Evolutionary conservation across 1,284 basidiomycete genomes (phyloP).

Genomic region (Mycena sp.): DNA sequence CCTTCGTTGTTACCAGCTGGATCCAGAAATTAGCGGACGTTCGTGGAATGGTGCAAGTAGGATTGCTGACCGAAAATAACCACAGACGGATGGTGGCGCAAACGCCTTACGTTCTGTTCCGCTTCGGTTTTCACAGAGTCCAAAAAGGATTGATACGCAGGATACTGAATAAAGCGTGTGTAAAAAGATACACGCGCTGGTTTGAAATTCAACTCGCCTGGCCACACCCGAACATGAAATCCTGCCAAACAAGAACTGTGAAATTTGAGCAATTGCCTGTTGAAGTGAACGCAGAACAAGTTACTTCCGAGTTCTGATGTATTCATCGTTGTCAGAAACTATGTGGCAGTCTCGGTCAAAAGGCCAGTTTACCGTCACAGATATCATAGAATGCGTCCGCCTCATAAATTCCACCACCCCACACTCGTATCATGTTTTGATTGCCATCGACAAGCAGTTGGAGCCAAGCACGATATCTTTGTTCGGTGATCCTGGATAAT

Average conservation of each 20-base stretch:
- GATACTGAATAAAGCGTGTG: slow-evolving; percentile 60
- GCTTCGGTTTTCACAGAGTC: slow-evolving; percentile 75
- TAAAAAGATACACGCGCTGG: background rate
- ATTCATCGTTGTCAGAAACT: background rate
- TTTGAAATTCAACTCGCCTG: slow-evolving; percentile 50
- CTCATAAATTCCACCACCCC: slow-evolving; percentile 90
- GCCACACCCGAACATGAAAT: slow-evolving; percentile 90
- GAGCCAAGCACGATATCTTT: slow-evolving; percentile 76
- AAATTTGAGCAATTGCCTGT: slow-evolving; percentile 1
- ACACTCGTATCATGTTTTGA: slow-evolving; percentile 86
- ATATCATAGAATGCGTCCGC: slow-evolving; percentile 80
- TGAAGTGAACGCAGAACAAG: slow-evolving; percentile 41
- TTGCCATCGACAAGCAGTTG: slow-evolving; percentile 81
- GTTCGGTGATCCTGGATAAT: slow-evolving; percentile 55
- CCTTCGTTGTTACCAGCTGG: slow-evolving; percentile 91
- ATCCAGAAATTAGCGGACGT: background rate
- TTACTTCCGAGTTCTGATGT: slow-evolving; percentile 76
- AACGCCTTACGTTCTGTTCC: slow-evolving; percentile 75
- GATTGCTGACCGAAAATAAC: slow-evolving; percentile 78
- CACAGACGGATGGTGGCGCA: slow-evolving; percentile 81
- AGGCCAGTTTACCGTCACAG: slow-evolving; percentile 68
- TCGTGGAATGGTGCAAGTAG: background rate
- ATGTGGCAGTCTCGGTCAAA: slow-evolving; percentile 2
- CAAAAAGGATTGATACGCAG: slow-evolving; percentile 78
- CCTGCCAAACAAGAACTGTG: slow-evolving; percentile 87